Evolutionary conservation across 176 grass and related monocot genomes (phyloP).

Genomic region (Musa schizocarpa): DNA sequence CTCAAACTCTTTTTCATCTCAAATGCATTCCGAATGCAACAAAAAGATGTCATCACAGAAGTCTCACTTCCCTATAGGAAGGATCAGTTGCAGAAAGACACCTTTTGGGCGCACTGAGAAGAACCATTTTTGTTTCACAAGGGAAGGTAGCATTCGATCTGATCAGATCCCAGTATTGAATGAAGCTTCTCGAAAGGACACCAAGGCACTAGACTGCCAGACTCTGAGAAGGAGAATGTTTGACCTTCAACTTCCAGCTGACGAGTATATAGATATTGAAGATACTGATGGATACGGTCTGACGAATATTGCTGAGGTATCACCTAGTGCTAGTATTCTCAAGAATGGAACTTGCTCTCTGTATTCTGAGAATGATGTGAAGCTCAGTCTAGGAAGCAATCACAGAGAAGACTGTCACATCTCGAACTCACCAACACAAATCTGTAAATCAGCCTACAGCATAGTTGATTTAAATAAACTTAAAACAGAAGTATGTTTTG

Average conservation of each 20-base stretch:
- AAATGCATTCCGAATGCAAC: constrained; percentile 16
- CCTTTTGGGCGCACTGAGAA: not conserved
- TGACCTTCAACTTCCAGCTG: constrained; percentile 16
- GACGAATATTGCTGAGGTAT: constrained; percentile 18
- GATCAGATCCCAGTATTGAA: not conserved
- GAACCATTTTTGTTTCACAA: not conserved
- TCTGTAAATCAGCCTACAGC: not conserved
- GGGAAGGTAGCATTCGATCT: not conserved
- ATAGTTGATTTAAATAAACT: not conserved
- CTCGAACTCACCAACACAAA: not conserved
- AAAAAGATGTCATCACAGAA: constrained; percentile 11
- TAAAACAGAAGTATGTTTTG: not conserved
- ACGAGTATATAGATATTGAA: constrained; percentile 3
- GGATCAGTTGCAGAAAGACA: not conserved
- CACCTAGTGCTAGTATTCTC: not conserved
- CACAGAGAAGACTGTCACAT: not conserved
- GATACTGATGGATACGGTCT: constrained; percentile 20
- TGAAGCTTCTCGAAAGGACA: not conserved
- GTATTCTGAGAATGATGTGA: not conserved
- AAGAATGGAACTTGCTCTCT: not conserved
- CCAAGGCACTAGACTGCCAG: not conserved
- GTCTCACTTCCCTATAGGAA: not conserved
- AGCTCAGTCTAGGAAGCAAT: not conserved
- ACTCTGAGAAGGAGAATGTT: constrained; percentile 5
- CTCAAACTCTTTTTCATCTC: constrained; percentile 28